A percentile compares a stretch with the other conserved stretches of the same genome.
Evolutionary conservation across 305 asterid species (phyloP).

Genomic region (Solanum hybrid): DNA sequence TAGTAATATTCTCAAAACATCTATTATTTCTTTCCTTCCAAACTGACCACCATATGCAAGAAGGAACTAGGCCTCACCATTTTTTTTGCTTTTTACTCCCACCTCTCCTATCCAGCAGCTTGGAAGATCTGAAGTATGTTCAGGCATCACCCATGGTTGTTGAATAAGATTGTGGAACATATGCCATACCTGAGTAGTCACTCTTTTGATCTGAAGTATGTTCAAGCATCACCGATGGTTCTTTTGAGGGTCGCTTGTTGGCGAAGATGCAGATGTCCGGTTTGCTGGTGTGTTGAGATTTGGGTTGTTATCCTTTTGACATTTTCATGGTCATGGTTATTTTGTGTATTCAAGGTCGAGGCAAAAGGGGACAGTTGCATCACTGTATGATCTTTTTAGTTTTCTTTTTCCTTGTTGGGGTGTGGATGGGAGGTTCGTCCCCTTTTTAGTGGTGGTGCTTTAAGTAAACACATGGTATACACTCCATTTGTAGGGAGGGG

Average conservation of each 20-base stretch:
- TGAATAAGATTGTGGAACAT: neutral
- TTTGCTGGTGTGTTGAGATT: neutral
- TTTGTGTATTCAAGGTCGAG: neutral
- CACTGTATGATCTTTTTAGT: neutral
- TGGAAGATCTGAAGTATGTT: neutral
- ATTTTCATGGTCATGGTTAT: neutral
- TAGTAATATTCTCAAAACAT: neutral
- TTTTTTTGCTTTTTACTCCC: neutral
- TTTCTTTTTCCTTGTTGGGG: neutral
- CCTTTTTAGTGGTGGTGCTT: neutral
- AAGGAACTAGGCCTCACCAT: neutral
- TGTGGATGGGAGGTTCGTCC: neutral
- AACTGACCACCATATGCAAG: neutral
- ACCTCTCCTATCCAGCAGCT: neutral
- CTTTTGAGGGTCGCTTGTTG: neutral
- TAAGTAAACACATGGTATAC: neutral
- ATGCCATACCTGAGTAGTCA: neutral
- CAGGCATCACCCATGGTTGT: neutral
- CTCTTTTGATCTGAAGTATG: neutral
- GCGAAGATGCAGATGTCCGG: neutral
- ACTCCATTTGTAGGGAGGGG: neutral
- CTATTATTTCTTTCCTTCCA: neutral
- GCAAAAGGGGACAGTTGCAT: neutral
- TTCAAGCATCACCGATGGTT: neutral
- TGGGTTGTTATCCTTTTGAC: neutral